These are phyloP conservation scores for Debaryomyces maramus DNA, from an alignment of 805 yeast species.

Conservation along the genomic window DNA sequence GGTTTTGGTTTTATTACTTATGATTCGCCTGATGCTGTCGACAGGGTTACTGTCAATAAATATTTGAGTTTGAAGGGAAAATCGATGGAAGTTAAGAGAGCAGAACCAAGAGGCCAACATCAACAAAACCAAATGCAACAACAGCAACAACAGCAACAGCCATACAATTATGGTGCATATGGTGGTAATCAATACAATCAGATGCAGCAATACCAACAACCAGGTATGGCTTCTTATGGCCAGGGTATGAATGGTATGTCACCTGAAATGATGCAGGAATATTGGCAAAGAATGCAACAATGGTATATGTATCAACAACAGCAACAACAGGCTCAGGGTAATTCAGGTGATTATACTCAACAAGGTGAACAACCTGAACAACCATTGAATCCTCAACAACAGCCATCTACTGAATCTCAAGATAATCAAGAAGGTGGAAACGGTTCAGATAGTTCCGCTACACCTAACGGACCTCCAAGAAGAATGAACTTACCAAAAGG, in stretches of 20 bases:
- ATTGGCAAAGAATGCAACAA: constrained; percentile 63
- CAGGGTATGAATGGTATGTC: constrained; percentile 29
- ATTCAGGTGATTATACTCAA: constrained; percentile 22
- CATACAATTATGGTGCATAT: constrained; percentile 17
- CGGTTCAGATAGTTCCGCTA: constrained; percentile 13
- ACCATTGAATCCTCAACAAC: constrained; percentile 47
- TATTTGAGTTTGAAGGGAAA: constrained; percentile 84
- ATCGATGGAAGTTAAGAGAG: constrained; percentile 79
- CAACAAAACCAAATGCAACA: constrained; percentile 38
- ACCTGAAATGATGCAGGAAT: constrained; percentile 62
- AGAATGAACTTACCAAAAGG: constrained; percentile 51
- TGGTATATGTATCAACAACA: constrained; percentile 65
- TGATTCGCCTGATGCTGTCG: constrained; percentile 93
- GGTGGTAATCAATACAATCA: constrained; percentile 25
- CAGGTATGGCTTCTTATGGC: constrained; percentile 22
- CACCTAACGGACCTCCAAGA: constrained; percentile 24
- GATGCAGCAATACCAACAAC: constrained; percentile 16
- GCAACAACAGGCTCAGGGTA: constrained; percentile 30
- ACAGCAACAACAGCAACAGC: constrained; percentile 30
- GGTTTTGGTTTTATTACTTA: constrained; percentile 97
- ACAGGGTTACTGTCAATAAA: constrained; percentile 77
- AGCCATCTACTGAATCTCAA: constrained; percentile 10
- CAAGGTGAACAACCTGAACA: constrained; percentile 33
- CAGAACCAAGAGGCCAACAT: constrained; percentile 78
- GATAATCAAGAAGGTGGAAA: constrained; percentile 10